These are phyloP conservation scores for Penicillium canariense DNA, from an alignment of 495 filamentous ascomycete species.

Conservation along the genomic window DNA sequence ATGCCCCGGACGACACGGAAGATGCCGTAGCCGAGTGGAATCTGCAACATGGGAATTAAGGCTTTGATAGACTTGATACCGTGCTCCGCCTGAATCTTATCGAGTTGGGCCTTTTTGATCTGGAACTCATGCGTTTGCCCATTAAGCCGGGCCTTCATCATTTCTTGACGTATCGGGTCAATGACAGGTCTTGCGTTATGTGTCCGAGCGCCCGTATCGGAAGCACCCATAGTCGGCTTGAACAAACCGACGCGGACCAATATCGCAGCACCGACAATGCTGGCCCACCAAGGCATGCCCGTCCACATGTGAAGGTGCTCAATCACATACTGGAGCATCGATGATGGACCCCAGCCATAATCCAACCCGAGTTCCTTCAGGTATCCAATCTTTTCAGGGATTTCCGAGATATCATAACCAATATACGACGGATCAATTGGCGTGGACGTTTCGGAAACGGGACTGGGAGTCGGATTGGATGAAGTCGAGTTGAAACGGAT, in stretches of 20 bases:
- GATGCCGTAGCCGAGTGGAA: conserved; percentile 72
- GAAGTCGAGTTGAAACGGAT: conserved; percentile 48
- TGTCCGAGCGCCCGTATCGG: conserved; percentile 57
- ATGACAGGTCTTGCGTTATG: conserved; percentile 39
- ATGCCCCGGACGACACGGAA: conserved; percentile 76
- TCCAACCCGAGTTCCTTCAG: conserved; percentile 80
- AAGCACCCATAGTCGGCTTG: conserved; percentile 57
- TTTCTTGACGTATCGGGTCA: conserved; percentile 34
- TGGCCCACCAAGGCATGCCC: conserved; percentile 78
- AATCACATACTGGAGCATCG: conserved; percentile 65
- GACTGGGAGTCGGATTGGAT: conserved; percentile 26
- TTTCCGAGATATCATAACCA: conserved; percentile 40
- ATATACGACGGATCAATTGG: conserved; percentile 25
- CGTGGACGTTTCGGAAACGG: conserved; percentile 11
- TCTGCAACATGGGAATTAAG: conserved; percentile 60
- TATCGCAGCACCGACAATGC: conserved; percentile 63
- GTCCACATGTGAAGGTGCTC: conserved; percentile 77
- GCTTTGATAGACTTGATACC: conserved; percentile 54
- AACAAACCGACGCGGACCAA: conserved; percentile 64
- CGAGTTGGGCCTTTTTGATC: conserved; percentile 44
- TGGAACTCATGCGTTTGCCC: conserved; percentile 45
- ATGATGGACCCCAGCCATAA: conserved; percentile 75
- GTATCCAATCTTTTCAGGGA: conserved; percentile 76
- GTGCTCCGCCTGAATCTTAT: conserved; percentile 44
- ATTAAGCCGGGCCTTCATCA: conserved; percentile 36